A percentile compares a stretch with the other conserved stretches of the same genome.
These are phyloP conservation scores for Rusavskia elegans DNA, from an alignment of 495 filamentous ascomycete species.

Conservation along the genomic window DNA sequence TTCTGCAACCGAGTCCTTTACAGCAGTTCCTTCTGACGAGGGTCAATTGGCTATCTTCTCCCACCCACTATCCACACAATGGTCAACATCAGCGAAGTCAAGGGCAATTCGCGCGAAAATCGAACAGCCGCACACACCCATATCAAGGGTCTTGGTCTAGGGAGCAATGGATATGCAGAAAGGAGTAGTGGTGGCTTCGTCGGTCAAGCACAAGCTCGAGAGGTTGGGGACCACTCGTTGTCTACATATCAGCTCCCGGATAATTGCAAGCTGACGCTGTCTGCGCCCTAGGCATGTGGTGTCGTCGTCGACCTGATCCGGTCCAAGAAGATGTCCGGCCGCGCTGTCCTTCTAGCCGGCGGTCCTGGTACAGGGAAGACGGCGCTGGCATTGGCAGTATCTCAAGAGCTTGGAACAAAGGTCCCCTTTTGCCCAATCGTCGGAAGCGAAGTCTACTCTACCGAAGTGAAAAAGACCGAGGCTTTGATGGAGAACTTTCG, in stretches of 20 bases:
- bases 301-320: slow-evolving; percentile 89
- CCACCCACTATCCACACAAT: slow-evolving; percentile 23
- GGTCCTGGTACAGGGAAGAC: slow-evolving; percentile 95
- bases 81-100: slow-evolving; percentile 94
- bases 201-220: slow-evolving; percentile 73
- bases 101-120: slow-evolving; percentile 87
- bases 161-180: slow-evolving; percentile 68
- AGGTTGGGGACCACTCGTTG: slow-evolving; percentile 30
- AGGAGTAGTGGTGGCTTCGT: slow-evolving; percentile 65
- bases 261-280: not conserved
- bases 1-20: no score
- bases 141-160: slow-evolving; percentile 84
- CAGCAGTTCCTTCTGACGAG: no score
- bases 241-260: not conserved
- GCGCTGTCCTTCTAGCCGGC: slow-evolving; percentile 83
- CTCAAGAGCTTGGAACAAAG: slow-evolving; percentile 89
- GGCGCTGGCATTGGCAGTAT: slow-evolving; percentile 82
- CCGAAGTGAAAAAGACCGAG: slow-evolving; percentile 98
- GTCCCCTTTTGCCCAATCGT: slow-evolving; percentile 96
- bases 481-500: slow-evolving; percentile 97
- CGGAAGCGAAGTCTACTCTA: slow-evolving; percentile 89
- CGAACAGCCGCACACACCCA: slow-evolving; percentile 93
- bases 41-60: no score
- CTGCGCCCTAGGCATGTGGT: slow-evolving; percentile 55
- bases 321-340: slow-evolving; percentile 90